These are phyloP conservation scores for Trametes cinnabarina DNA, from an alignment of 768 basidiomycete genomes.

Conservation along the genomic window DNA sequence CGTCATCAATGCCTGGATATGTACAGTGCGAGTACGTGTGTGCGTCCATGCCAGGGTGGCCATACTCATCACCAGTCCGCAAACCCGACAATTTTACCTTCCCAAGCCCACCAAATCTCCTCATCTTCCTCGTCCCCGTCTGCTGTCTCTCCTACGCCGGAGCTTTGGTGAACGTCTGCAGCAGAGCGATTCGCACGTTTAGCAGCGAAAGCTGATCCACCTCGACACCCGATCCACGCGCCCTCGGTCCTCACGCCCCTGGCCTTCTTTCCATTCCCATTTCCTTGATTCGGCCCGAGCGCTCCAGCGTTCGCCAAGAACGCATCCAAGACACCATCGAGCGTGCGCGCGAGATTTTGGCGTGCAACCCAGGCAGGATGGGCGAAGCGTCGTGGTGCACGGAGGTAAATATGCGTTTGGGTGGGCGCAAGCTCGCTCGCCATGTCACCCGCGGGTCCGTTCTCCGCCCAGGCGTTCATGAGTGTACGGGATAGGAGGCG, in stretches of 20 bases:
- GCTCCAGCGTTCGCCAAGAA: slow-evolving; percentile 34
- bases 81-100: slow-evolving; percentile 47
- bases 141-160: slow-evolving; percentile 12
- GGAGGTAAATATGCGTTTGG: slow-evolving; percentile 45
- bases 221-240: slow-evolving; percentile 38
- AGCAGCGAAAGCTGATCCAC: slow-evolving; percentile 6
- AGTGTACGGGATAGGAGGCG: slow-evolving; percentile 44
- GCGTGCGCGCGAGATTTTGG: slow-evolving; percentile 38
- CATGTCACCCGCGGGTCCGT: slow-evolving; percentile 36
- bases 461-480: slow-evolving; percentile 43
- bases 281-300: slow-evolving; percentile 27
- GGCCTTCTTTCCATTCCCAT: slow-evolving; percentile 27
- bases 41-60: too few species aligned
- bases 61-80: slow-evolving; percentile 45
- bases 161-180: not conserved
- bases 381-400: slow-evolving; percentile 45
- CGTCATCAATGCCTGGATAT: too few species aligned
- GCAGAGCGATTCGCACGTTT: not conserved
- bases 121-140: slow-evolving; percentile 41
- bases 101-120: slow-evolving; percentile 53
- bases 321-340: slow-evolving; percentile 36
- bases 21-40: too few species aligned
- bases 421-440: slow-evolving; percentile 45
- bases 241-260: slow-evolving; percentile 37
- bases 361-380: slow-evolving; percentile 49